Evolutionary conservation across 2,329 filamentous ascomycete species (phyloP).

Genomic region (Tolypocladium inflatum): DNA sequence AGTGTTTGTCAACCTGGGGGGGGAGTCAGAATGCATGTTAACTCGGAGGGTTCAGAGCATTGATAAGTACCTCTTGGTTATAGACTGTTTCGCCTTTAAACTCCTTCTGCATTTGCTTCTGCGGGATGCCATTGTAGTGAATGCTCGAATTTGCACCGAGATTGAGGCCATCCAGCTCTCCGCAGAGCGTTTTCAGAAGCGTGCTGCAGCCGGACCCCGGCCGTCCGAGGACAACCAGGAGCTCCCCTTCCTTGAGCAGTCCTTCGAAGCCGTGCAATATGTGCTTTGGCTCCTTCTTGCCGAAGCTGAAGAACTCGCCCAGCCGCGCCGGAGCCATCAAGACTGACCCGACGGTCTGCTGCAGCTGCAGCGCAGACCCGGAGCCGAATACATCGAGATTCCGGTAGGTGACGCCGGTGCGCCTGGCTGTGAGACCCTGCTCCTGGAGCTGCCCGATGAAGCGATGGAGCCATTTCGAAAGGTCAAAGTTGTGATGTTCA

Average conservation of each 20-base stretch:
- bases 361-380: constrained; percentile 57
- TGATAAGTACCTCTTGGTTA: constrained; percentile 52
- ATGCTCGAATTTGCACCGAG: constrained; percentile 40
- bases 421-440: constrained; percentile 42
- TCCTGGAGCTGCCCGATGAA: constrained; percentile 35
- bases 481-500: constrained; percentile 26
- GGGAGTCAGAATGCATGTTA: background rate
- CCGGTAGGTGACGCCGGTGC: constrained; percentile 53
- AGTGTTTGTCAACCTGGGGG: constrained; percentile 56
- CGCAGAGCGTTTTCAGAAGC: constrained; percentile 51
- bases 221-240: constrained; percentile 59
- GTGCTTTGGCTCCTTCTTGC: constrained; percentile 38
- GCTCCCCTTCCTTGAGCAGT: constrained; percentile 52
- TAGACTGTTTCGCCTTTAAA: constrained; percentile 62
- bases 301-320: constrained; percentile 42
- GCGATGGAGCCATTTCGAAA: constrained; percentile 29
- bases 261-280: constrained; percentile 59
- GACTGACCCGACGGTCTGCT: constrained; percentile 54
- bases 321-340: constrained; percentile 48
- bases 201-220: constrained; percentile 58
- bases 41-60: background rate
- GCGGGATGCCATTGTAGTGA: constrained; percentile 54
- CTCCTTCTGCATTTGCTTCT: constrained; percentile 43
- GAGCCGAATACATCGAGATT: constrained; percentile 59
- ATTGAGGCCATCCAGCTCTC: constrained; percentile 48